Evolutionary conservation across 2,329 filamentous ascomycete species (phyloP), one percentile per base, ranked within the genome.

Genomic region (Diaporthe humulicola): DNA sequence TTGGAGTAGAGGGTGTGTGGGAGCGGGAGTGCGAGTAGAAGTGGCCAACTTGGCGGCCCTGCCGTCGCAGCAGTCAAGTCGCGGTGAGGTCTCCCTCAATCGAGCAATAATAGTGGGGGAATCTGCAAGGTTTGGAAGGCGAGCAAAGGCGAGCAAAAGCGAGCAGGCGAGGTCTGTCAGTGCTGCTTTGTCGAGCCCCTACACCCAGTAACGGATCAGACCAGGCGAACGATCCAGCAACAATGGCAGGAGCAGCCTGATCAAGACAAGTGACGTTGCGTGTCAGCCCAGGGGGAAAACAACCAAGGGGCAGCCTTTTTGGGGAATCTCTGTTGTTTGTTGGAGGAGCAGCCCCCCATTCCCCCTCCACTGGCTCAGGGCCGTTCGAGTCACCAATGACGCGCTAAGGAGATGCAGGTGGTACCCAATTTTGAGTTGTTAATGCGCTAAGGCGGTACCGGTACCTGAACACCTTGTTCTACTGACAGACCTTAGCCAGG

Each of bases 21-120:
- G 52, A 69, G 25, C 25, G 36, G 54, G 56, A 70, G 40, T 56
- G 50, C 33, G 57, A 60, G 66, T 48, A 67, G 30, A 73, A 74
- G 58, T 71, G 73, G 70, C 70, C 70, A 75, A 64, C 71, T 70
- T 58, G 69, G 69, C 72, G 71, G 73, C 75, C 69, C 60, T 66
- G 75, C 67, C 70, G 61, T 71, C 67, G 69, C 42, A 64, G 60
- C 57, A 64, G 61, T 60, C 40, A 56, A 57, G 69, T 72, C 70
- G n/a, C n/a, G 70, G 70, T 72, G 60, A 72, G 56, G 57, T 64
- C 33, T 54, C 70, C 60, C 36, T 60, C 54, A 54, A 60, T 25
- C 40, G 54, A 58, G 30, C 40, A 54, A 61, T 72, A 69, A 69
- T 64, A 61, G 70, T 64, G 45, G 70, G 33, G 57, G 57, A 52